Conservation (phyloP, 768 basidiomycete species). For the Ephemerocybe angulata region DNA sequence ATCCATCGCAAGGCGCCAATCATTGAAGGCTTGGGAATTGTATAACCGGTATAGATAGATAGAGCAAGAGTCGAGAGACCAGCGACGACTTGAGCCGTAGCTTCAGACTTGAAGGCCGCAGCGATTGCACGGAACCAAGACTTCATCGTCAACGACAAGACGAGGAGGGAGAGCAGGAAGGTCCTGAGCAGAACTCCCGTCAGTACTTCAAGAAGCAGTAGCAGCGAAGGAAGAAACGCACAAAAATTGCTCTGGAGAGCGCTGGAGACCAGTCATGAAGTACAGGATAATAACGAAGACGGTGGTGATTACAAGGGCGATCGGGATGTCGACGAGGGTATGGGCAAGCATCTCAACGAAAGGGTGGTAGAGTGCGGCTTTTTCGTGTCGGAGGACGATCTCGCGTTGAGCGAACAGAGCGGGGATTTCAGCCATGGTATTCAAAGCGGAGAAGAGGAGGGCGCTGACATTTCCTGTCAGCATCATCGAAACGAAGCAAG, state of each 20-base stretch:
- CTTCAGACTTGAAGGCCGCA: conserved; percentile 55
- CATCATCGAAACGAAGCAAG: not conserved
- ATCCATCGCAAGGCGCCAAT: conserved; percentile 70
- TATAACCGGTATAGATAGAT: conserved; percentile 31
- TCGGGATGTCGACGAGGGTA: conserved; percentile 59
- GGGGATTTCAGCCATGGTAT: conserved; percentile 64
- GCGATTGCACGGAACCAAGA: conserved; percentile 73
- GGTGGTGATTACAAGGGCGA: conserved; percentile 42
- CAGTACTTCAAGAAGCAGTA: not conserved
- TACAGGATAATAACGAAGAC: conserved; percentile 52
- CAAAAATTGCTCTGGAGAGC: not conserved
- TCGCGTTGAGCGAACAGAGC: conserved; percentile 57
- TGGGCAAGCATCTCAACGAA: conserved; percentile 43
- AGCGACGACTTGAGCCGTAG: conserved; percentile 60
- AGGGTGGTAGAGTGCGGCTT: conserved; percentile 53
- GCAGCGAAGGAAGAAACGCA: not conserved
- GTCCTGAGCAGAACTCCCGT: conserved; percentile 38
- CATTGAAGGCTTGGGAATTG: conserved; percentile 59
- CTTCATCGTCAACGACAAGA: conserved; percentile 64
- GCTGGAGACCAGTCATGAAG: conserved; percentile 59
- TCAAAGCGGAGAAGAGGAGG: conserved; percentile 54
- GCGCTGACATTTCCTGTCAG: conserved; percentile 32
- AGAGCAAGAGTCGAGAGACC: conserved; percentile 35
- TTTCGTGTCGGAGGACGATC: conserved; percentile 54
- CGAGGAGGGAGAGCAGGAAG: conserved; percentile 54